These are phyloP conservation scores for Phytophthora cactorum DNA, from an alignment of 352 stramenopile species.

Conservation along the genomic window DNA sequence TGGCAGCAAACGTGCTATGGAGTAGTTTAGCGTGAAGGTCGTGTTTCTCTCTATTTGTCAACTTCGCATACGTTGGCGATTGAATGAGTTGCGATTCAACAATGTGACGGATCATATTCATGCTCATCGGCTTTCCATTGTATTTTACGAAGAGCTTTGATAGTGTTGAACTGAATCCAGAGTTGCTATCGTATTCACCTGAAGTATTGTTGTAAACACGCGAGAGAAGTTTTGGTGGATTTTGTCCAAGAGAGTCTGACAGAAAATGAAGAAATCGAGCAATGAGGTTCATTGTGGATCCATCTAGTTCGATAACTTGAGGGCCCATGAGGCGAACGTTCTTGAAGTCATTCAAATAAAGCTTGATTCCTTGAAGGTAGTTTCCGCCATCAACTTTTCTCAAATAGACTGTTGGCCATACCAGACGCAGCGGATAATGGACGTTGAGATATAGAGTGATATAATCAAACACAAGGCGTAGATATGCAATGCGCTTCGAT, in stretches of 20 bases:
- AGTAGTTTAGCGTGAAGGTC: background rate
- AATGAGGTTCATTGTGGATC: background rate
- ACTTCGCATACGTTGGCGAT: background rate
- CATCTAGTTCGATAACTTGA: too few relatives aligned
- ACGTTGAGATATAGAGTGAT: too few relatives aligned
- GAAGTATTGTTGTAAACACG: background rate
- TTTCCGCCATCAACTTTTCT: background rate
- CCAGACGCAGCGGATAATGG: too few relatives aligned
- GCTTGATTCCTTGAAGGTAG: background rate
- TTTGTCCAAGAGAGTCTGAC: too few relatives aligned
- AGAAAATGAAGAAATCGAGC: background rate
- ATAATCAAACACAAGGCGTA: background rate
- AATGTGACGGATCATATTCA: background rate
- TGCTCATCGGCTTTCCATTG: slow-evolving; percentile 8
- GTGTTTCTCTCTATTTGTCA: background rate
- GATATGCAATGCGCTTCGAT: background rate
- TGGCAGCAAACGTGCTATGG: slow-evolving; percentile 4
- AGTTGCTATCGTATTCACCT: background rate
- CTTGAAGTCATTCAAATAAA: too few relatives aligned
- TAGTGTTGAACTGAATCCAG: background rate
- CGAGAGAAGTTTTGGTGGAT: background rate
- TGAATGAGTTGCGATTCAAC: slow-evolving; percentile 2
- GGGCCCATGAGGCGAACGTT: too few relatives aligned
- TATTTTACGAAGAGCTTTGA: slow-evolving; percentile 3
- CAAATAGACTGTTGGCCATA: too few relatives aligned